Base-by-base conservation (phyloP, 2,329 filamentous ascomycete species). In the Leptographium procerum region DNA sequence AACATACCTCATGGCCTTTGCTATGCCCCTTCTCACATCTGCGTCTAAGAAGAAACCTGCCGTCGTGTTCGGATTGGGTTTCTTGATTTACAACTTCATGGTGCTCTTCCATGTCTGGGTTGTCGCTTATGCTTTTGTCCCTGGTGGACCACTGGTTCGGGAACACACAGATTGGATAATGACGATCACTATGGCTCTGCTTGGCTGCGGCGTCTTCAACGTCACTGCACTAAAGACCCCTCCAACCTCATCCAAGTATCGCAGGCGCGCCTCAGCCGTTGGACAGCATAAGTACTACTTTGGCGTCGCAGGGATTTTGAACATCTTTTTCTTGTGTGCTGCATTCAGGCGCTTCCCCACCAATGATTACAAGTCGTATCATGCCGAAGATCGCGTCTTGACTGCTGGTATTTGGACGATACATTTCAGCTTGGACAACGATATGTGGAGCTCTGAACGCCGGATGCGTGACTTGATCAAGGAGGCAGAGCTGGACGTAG, bases 41-140 rank as follows among this genome's bases (percentile, higher is more conserved):
- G 91, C 90, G 29, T 81, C 89, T 29, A 86, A 86, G 67, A 87
- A 89, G 69, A 86, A 78, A 56, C 91, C 91, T 0, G 89, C 85
- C 6, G 78, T 79, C 29, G 89, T 89, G 0, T 99, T 99, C 69
- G 94, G 92, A 3, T 69, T 95, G 16, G 92, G 88, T 4, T 96
- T 96, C 74, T 74, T 96, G 56, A 71, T 95, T 54, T 99, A 97
- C 77, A 96, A 97, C 72, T 80, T 97, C 66, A 75, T 97, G 75
- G 86, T 96, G 5, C 81, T 99, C n/a, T 96, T 96, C 77, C 92
- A 97, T 68, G 91, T 96, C 58, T 99, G 94, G 94, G 88, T 96
- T 40, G 94, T 99, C 13, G 94, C 94, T 2, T 99, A 99, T 67
- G 94, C 94, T 14, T 99, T 99, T 65, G 94, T 99, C 3, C 94